These are phyloP conservation scores for Balamuthia mandrillaris DNA, from an alignment of 208 protist genomes.

Conservation along the genomic window DNA sequence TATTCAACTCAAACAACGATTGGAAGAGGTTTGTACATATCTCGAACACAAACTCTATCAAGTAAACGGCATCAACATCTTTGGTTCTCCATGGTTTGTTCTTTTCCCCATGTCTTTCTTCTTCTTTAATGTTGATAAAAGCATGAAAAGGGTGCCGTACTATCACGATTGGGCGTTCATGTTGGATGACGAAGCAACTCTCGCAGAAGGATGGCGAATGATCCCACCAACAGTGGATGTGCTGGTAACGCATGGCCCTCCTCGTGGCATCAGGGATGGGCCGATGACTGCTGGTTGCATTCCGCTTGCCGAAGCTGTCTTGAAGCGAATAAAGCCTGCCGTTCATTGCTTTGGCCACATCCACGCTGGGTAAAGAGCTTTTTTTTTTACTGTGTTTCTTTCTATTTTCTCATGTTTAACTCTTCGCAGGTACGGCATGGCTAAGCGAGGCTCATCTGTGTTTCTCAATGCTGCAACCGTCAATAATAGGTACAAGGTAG, in stretches of 20 bases:
- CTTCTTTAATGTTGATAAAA: background rate
- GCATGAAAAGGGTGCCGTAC: slow-evolving; percentile 12
- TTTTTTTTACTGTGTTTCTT: background rate
- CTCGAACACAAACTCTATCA: background rate
- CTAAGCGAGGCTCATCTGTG: background rate
- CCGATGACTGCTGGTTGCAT: background rate
- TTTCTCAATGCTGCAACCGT: slow-evolving; percentile 31
- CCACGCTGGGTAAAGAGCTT: background rate
- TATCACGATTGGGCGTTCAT: slow-evolving; percentile 41
- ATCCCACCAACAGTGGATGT: background rate
- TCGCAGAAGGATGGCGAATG: background rate
- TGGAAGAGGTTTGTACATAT: background rate
- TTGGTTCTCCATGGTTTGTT: slow-evolving; percentile 5
- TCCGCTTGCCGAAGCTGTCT: background rate
- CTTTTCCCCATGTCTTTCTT: background rate
- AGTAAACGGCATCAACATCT: background rate
- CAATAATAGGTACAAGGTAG: slow-evolving; percentile 12
- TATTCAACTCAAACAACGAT: background rate
- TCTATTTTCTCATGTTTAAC: background rate
- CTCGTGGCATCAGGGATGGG: background rate
- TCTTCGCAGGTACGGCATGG: background rate
- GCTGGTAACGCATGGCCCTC: slow-evolving; percentile 30
- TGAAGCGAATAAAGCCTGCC: background rate
- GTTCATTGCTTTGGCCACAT: slow-evolving; percentile 34
- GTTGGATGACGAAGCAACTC: background rate